These are phyloP conservation scores for Colletotrichum sojae DNA, from an alignment of 2,329 filamentous ascomycete species.

Conservation along the genomic window DNA sequence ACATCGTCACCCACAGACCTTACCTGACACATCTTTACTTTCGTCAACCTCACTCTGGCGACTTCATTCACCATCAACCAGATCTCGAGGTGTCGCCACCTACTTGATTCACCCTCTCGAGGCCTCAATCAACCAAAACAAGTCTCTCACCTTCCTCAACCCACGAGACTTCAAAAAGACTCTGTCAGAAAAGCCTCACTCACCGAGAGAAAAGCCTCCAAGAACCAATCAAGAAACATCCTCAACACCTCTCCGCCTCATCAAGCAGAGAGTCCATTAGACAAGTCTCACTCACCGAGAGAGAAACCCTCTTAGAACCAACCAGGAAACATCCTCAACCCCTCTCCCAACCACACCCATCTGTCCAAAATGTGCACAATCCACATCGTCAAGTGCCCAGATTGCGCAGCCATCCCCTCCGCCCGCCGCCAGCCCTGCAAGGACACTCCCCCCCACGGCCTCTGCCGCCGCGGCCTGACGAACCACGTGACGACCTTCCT, in stretches of 20 bases:
- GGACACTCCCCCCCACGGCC: not conserved
- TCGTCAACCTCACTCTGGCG: no score
- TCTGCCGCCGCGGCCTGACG: not conserved
- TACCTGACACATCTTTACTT: no score
- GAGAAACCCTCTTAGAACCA: no score
- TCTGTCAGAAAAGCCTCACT: not conserved
- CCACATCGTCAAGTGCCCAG: slow-evolving; percentile 14
- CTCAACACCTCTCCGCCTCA: not conserved
- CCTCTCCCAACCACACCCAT: not conserved
- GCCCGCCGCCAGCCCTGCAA: not conserved
- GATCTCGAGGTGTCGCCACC: no score
- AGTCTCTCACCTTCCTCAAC: no score
- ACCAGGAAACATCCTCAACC: no score
- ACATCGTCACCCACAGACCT: no score
- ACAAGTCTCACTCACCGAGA: no score
- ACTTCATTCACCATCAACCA: no score
- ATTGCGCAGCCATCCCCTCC: not conserved
- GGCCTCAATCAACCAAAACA: no score
- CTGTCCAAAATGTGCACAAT: slow-evolving; percentile 18
- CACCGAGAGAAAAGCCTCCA: not conserved
- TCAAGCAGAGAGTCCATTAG: no score
- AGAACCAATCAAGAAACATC: not conserved
- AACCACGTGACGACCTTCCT: slow-evolving; percentile 13
- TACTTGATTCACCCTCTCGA: no score
- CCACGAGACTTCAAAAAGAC: not conserved